Conservation (phyloP, 371 early-diverging fungal species). For the Mortierella polycephala region DNA sequence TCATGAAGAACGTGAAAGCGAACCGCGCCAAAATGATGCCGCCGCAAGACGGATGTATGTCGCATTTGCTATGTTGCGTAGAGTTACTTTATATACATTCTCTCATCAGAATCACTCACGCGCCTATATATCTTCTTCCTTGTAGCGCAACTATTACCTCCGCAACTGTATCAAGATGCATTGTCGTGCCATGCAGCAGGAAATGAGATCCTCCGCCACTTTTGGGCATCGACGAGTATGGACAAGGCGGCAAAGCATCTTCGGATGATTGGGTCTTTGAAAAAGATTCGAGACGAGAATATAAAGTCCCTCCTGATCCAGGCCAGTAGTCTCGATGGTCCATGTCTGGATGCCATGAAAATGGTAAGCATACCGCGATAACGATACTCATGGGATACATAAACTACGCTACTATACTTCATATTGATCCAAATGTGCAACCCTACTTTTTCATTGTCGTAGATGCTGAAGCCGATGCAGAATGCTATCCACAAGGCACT, state of each 20-base stretch:
- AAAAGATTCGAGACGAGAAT: slow-evolving; percentile 61
- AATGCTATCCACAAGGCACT: slow-evolving; percentile 62
- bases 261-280: slow-evolving; percentile 65
- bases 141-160: slow-evolving; percentile 55
- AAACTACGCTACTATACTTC: background rate
- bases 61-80: background rate
- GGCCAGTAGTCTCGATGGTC: slow-evolving; percentile 19
- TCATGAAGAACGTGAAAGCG: slow-evolving; percentile 42
- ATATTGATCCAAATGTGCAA: background rate
- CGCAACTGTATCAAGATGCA: slow-evolving; percentile 60
- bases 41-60: slow-evolving; percentile 54
- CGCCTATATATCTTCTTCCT: background rate
- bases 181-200: slow-evolving; percentile 67
- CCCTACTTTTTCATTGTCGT: background rate
- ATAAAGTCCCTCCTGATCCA: slow-evolving; percentile 57
- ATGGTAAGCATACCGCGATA: slow-evolving; percentile 19
- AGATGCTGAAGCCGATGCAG: slow-evolving; percentile 64
- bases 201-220: slow-evolving; percentile 73
- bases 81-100: background rate
- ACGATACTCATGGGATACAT: background rate
- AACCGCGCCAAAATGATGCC: slow-evolving; percentile 51
- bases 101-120: background rate
- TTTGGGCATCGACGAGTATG: slow-evolving; percentile 67
- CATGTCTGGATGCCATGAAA: slow-evolving; percentile 31
- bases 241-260: slow-evolving; percentile 64